phyloP scores from a whole-genome alignment of 345 rosid species.

The Streptanthus diversifolius region DNA sequence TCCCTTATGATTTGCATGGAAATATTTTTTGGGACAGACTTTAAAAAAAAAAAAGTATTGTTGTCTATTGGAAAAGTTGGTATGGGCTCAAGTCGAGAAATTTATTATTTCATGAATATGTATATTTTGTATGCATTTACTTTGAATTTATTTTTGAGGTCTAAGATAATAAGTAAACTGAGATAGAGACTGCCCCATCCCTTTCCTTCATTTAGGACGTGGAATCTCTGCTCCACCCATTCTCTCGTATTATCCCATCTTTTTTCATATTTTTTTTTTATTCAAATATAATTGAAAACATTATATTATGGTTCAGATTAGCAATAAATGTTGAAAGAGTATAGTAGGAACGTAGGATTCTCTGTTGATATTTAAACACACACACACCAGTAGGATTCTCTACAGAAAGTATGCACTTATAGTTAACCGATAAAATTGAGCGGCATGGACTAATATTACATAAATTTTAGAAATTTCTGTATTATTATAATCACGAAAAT shows the following conservation, averaged over 20 bases:
- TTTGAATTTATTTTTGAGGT: slow-evolving; percentile 17
- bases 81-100: slow-evolving; percentile 11
- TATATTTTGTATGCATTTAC: not conserved
- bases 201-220: slow-evolving; percentile 54
- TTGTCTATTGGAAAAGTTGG: slow-evolving; percentile 5
- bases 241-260: slow-evolving; percentile 41
- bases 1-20: not conserved
- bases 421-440: slow-evolving; percentile 30
- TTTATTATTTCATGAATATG: slow-evolving; percentile 16
- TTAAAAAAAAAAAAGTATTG: not conserved
- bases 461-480: not conserved
- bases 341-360: not conserved
- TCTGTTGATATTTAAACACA: not conserved
- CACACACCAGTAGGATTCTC: not conserved
- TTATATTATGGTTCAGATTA: slow-evolving; percentile 11
- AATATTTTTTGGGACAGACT: not conserved
- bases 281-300: not conserved
- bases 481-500: not conserved
- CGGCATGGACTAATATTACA: slow-evolving; percentile 31
- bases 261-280: not conserved
- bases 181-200: slow-evolving; percentile 55
- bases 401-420: slow-evolving; percentile 29
- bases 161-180: slow-evolving; percentile 44
- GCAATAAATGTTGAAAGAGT: not conserved
- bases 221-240: slow-evolving; percentile 86